Evolutionary conservation across 768 basidiomycete genomes (phyloP).

Genomic region (Suillus sp.): DNA sequence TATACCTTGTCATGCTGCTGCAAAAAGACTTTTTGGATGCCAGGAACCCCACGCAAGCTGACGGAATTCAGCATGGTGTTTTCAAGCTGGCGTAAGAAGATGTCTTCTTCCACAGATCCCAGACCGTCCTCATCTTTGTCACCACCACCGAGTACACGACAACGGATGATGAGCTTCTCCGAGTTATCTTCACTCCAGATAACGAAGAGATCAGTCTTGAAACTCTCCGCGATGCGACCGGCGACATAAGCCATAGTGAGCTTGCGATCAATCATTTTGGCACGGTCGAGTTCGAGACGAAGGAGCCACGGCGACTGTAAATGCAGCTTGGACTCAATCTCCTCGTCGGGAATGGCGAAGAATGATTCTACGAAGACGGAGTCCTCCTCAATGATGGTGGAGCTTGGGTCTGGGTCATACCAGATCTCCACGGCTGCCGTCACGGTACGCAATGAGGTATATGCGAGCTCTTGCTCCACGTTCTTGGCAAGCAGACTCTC

Average conservation of each 20-base stretch:
- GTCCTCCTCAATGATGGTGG: slow-evolving; percentile 97
- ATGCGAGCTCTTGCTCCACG: slow-evolving; percentile 91
- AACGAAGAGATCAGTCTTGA: slow-evolving; percentile 95
- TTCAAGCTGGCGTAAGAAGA: slow-evolving; percentile 94
- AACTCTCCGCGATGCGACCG: slow-evolving; percentile 89
- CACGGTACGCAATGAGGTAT: slow-evolving; percentile 90
- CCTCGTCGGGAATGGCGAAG: slow-evolving; percentile 99
- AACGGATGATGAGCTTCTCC: slow-evolving; percentile 95
- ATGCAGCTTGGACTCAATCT: slow-evolving; percentile 87
- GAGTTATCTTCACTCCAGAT: slow-evolving; percentile 99
- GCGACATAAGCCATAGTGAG: slow-evolving; percentile 95
- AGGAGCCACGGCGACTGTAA: slow-evolving; percentile 97
- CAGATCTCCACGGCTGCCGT: slow-evolving; percentile 96
- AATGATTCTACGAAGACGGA: slow-evolving; percentile 95
- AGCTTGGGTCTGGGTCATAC: slow-evolving; percentile 92
- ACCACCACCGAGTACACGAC: slow-evolving; percentile 82
- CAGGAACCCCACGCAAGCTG: slow-evolving; percentile 89
- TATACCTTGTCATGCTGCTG: slow-evolving; percentile 81
- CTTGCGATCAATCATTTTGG: slow-evolving; percentile 97
- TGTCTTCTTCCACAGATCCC: slow-evolving; percentile 84
- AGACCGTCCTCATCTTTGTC: slow-evolving; percentile 86
- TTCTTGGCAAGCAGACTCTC: slow-evolving; percentile 72
- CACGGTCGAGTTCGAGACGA: slow-evolving; percentile 93
- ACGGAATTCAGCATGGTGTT: slow-evolving; percentile 96
- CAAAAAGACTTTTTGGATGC: slow-evolving; percentile 92